Evolutionary conservation across 768 basidiomycete species (phyloP), one percentile per base, ranked within the genome.

Genomic region (Botryobasidium botryosum): DNA sequence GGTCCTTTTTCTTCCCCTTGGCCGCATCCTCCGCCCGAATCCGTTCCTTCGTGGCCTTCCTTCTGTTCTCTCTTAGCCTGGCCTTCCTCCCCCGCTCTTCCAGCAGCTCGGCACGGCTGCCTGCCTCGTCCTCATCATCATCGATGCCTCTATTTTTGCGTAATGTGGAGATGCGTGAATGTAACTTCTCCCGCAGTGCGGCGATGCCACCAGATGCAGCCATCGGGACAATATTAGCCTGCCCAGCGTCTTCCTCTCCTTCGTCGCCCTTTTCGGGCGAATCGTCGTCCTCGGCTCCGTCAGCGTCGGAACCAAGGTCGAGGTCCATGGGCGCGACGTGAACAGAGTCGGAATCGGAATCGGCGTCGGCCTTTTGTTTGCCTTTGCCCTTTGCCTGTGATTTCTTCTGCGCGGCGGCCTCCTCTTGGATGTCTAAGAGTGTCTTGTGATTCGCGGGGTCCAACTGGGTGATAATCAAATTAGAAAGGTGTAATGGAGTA

Each of bases 371-470:
- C 48, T 53, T 54, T 38, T 43, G 49, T 53, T 66, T 68, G 47
- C 47, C 47, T 36, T 56, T 60, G 10, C 45, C 35, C 40, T 47
- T 46, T 62, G 64, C 50, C n/a, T 52, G 47, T 13, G 50, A 52
- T 50, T 56, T 33, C 23, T 28, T 52, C 54, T 43, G 51, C 23
- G 56, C 58, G 4, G 64, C 52, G 5, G 55, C 64, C 55, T 77
- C 79, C 46, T 70, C 69, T 56, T 83, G 77, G 26, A 86, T 66
- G 47, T 94, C 85, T 23, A 85, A 57, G 36, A 77, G 61, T 8
- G 74, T 74, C 55, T 84, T 85, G 56, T 90, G 70, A 62, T 92
- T 90, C 5, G 76, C 79, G 1, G 92, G 92, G 60, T 97, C 88
- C 53, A 94, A 81, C 90, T 97, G 51, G 21, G 35, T 4, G 17